These are phyloP conservation scores for Aspergillus chevalieri DNA, from an alignment of 2,329 filamentous ascomycete species.

Conservation along the genomic window DNA sequence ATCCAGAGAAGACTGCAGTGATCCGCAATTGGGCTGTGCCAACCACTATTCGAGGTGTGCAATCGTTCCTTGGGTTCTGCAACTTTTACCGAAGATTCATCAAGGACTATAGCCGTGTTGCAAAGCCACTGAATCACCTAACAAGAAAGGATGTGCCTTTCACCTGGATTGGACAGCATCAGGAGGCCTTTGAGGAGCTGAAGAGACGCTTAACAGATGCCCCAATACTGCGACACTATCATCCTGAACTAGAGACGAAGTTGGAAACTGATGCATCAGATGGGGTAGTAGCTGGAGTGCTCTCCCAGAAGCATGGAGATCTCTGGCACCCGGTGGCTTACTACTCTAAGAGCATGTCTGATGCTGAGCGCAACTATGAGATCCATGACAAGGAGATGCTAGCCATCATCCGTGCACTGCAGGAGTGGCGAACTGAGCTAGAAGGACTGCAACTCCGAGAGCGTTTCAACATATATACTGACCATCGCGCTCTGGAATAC, in stretches of 20 bases:
- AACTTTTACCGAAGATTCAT: constrained; percentile 29
- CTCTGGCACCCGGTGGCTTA: constrained; percentile 16
- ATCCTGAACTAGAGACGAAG: constrained; percentile 2
- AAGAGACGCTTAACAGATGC: not conserved
- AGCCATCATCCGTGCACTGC: constrained; percentile 16
- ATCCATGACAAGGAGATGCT: constrained; percentile 13
- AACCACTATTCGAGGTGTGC: constrained; percentile 7
- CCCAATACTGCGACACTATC: not conserved
- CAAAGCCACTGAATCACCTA: not conserved
- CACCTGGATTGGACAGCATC: constrained; percentile 1
- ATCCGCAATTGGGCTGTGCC: constrained; percentile 9
- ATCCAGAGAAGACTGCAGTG: constrained; percentile 17
- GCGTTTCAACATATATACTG: constrained; percentile 14
- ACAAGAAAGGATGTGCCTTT: constrained; percentile 11
- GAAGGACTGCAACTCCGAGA: constrained; percentile 5
- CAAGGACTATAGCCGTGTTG: not conserved
- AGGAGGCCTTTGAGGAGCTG: constrained; percentile 11
- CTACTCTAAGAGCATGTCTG: constrained; percentile 16
- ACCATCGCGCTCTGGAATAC: constrained; percentile 21
- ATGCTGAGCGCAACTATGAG: constrained; percentile 18
- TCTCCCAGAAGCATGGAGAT: constrained; percentile 10
- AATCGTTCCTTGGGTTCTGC: constrained; percentile 25
- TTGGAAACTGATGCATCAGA: constrained; percentile 20
- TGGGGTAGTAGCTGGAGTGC: constrained; percentile 7
- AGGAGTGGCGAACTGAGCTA: constrained; percentile 17